phyloP scores from a whole-genome alignment of 1,139 yeast genomes.

The Protomyces inundatus region DNA sequence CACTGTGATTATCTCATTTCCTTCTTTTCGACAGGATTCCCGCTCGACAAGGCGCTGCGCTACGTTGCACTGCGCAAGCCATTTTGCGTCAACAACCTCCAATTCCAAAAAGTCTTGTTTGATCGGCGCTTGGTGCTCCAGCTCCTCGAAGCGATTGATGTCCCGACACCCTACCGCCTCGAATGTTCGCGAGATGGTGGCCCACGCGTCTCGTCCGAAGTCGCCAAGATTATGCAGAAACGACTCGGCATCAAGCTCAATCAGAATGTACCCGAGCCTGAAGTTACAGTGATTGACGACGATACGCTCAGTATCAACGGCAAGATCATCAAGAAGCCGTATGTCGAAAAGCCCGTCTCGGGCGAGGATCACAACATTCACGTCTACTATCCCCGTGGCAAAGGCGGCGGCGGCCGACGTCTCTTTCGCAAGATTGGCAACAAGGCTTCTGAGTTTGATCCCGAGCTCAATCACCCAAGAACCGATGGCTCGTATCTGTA shows the following conservation, averaged over 20 bases:
- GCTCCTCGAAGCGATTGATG: slow-evolving; percentile 73
- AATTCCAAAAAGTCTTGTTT: slow-evolving; percentile 91
- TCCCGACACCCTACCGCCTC: slow-evolving; percentile 81
- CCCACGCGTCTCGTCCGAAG: slow-evolving; percentile 58
- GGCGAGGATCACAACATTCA: slow-evolving; percentile 98
- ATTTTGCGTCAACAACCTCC: slow-evolving; percentile 77
- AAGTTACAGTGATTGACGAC: slow-evolving; percentile 61
- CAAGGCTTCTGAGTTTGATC: slow-evolving; percentile 94
- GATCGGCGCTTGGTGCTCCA: slow-evolving; percentile 84
- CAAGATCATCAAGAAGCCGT: slow-evolving; percentile 69
- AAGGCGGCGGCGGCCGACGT: slow-evolving; percentile 97
- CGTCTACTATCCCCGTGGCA: slow-evolving; percentile 78
- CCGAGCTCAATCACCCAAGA: slow-evolving; percentile 65
- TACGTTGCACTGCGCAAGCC: slow-evolving; percentile 90
- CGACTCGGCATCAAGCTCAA: slow-evolving; percentile 55
- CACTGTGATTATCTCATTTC: slow-evolving; percentile 92
- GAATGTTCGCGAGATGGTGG: slow-evolving; percentile 97
- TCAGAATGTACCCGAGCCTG: slow-evolving; percentile 42
- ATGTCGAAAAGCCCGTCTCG: slow-evolving; percentile 97
- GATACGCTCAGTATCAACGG: slow-evolving; percentile 83
- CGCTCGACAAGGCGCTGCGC: slow-evolving; percentile 87
- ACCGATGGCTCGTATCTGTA: slow-evolving; percentile 88
- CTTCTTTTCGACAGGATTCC: slow-evolving; percentile 93
- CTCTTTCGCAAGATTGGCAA: slow-evolving; percentile 94
- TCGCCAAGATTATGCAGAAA: slow-evolving; percentile 48